Conservation (phyloP, 306 rosid genomes). For the Acacia crassicarpa region DNA sequence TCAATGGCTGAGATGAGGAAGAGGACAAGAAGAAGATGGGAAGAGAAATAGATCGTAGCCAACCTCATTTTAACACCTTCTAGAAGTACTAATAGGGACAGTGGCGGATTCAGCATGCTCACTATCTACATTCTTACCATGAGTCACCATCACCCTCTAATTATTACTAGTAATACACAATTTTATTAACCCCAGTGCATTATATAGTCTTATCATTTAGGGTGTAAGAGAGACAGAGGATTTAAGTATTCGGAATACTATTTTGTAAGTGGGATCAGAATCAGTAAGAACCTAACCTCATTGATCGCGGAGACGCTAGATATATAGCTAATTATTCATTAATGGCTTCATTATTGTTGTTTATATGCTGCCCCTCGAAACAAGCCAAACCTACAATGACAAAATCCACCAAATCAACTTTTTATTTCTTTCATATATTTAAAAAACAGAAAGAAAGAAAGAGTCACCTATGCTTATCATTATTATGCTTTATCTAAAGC, state of each 20-base stretch:
- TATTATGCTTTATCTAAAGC: constrained; percentile 24
- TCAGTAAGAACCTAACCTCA: constrained; percentile 24
- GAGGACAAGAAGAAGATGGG: too few species aligned
- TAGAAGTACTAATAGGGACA: neutral
- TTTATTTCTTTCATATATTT: neutral
- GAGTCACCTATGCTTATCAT: constrained; percentile 14
- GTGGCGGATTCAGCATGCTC: constrained; percentile 15
- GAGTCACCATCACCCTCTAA: neutral
- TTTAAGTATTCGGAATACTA: constrained; percentile 12
- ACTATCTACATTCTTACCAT: neutral
- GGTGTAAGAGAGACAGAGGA: neutral
- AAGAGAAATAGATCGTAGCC: too few species aligned
- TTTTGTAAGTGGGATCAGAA: constrained; percentile 34
- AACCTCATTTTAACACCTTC: constrained; percentile 11
- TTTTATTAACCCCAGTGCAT: neutral
- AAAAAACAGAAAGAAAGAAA: neutral
- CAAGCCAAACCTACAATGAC: constrained; percentile 31
- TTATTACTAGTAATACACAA: neutral
- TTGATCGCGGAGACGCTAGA: neutral
- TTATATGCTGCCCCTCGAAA: constrained; percentile 24
- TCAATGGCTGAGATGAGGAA: too few species aligned
- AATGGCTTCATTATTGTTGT: neutral
- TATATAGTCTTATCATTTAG: neutral
- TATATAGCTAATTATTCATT: neutral
- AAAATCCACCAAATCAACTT: constrained; percentile 25